Base-by-base conservation (phyloP, 768 basidiomycete species). In the Suillus lakei region DNA sequence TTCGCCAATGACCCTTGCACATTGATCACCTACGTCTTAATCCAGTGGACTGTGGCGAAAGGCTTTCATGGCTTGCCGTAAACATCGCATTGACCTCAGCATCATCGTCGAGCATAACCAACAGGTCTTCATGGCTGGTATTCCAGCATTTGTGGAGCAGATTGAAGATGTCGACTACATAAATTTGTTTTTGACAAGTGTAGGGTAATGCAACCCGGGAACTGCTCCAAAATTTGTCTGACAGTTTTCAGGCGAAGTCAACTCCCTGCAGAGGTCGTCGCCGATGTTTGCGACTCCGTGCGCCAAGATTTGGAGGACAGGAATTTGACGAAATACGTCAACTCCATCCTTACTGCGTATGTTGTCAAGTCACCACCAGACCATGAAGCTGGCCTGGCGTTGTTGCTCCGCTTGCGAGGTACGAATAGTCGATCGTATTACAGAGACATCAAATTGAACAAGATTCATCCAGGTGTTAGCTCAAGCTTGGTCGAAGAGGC, bases 311-410 rank as follows among this genome's bases (percentile, higher is more conserved):
- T 99, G 9, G 92, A 96, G 73, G 79, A 76, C 30, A 85, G 80
- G 63, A 91, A 94, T 74, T 74, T 92, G 59, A 86, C 85, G 71
- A 88, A 86, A 79, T 98, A 96, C 68, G 85, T 96, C 71, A 98
- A 96, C 74, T 88, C 93, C 10, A 91, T 99, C 61, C 78, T 99
- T 67, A 99, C 97, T 1, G 91, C 96, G 0, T 90, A 98, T 74
- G 93, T 96, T 23, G 92, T 98, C 64, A 97, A 97, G 73, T 86
- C 84, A 6, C 97, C 97, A 8, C 89, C 96, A 18, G 95, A 98
- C 72, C 88, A 96, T 67, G 97, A 98, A 74, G 86, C 91, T 23
- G 96, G 88, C 1, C 82, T 99, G 1, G 79, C 84, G 9, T 80
- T 93, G 26, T 80, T 99, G 13, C 85, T 95, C 46, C 86, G 83